These are phyloP conservation scores for Podospora australis DNA, from an alignment of 495 filamentous ascomycete genomes.

Conservation along the genomic window DNA sequence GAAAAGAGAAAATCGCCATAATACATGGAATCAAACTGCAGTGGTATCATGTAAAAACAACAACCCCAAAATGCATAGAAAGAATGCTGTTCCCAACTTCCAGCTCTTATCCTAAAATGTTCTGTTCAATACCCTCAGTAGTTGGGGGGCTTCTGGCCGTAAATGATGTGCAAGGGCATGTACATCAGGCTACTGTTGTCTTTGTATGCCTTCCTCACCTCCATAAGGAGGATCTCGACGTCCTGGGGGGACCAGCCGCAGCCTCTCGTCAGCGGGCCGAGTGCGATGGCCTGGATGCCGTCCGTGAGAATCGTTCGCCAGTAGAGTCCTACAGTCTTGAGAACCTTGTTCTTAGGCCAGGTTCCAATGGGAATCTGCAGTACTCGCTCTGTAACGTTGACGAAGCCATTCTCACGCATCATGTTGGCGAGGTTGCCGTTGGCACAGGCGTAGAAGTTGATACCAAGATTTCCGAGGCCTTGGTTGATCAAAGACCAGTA, in stretches of 20 bases:
- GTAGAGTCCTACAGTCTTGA: slow-evolving; percentile 58
- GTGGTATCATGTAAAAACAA: too few species aligned
- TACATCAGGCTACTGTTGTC: slow-evolving; percentile 38
- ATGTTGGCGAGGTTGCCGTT: slow-evolving; percentile 40
- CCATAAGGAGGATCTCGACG: slow-evolving; percentile 40
- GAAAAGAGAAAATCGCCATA: too few species aligned
- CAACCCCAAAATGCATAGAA: too few species aligned
- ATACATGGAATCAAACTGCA: too few species aligned
- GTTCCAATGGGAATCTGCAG: slow-evolving; percentile 62
- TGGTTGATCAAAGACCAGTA: slow-evolving; percentile 43
- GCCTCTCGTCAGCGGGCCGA: slow-evolving; percentile 55
- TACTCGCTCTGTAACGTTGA: slow-evolving; percentile 49
- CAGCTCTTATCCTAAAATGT: too few species aligned
- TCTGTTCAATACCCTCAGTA: too few species aligned
- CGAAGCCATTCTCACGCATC: slow-evolving; percentile 52
- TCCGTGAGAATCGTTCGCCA: slow-evolving; percentile 53
- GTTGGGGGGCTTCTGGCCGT: slow-evolving; percentile 38
- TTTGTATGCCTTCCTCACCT: slow-evolving; percentile 41
- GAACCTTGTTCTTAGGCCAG: slow-evolving; percentile 56
- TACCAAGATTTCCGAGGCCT: slow-evolving; percentile 38
- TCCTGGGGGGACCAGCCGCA: slow-evolving; percentile 42
- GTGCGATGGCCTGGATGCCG: slow-evolving; percentile 55
- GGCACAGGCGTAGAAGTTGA: slow-evolving; percentile 46
- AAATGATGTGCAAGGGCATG: slow-evolving; percentile 47
- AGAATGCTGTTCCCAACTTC: too few species aligned